A percentile compares a stretch with the other conserved stretches of the same genome.
These are phyloP conservation scores for Colletotrichum melonis DNA, from an alignment of 2,329 filamentous ascomycete genomes.

Conservation along the genomic window DNA sequence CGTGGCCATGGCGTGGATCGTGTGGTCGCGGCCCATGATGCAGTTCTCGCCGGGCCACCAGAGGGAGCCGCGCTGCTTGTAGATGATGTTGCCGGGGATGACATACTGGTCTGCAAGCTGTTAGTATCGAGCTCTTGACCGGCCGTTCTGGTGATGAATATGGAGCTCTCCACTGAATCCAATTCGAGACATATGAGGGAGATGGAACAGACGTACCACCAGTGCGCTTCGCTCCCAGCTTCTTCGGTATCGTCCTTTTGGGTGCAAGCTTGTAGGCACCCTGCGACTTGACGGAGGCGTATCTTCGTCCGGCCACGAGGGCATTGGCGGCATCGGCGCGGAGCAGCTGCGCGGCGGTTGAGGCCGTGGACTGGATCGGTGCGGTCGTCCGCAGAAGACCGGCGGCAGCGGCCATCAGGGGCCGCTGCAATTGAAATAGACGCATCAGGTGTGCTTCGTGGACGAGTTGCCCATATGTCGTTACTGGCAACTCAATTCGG, in stretches of 20 bases:
- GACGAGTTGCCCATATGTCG: conserved; percentile 28
- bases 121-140: conserved; percentile 17
- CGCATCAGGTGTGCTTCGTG: conserved; percentile 50
- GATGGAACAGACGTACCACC: conserved; percentile 72
- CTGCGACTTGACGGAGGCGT: conserved; percentile 72
- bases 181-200: not conserved
- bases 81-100: conserved; percentile 96
- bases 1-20: conserved; percentile 85
- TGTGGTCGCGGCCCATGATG: conserved; percentile 95
- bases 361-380: conserved; percentile 33
- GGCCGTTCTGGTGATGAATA: not conserved
- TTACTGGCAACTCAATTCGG: conserved; percentile 27
- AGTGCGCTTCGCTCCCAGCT: conserved; percentile 92
- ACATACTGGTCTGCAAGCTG: conserved; percentile 81
- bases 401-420: conserved; percentile 53
- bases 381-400: conserved; percentile 39
- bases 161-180: not conserved
- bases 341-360: conserved; percentile 25
- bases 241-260: conserved; percentile 76
- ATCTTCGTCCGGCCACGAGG: conserved; percentile 61
- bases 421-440: conserved; percentile 59
- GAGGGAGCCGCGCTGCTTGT: conserved; percentile 92
- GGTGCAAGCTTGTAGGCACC: conserved; percentile 74
- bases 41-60: conserved; percentile 98
- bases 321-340: conserved; percentile 45